Conservation (phyloP, 1,139 yeast species). For the Lodderomyces jiufengensis region DNA sequence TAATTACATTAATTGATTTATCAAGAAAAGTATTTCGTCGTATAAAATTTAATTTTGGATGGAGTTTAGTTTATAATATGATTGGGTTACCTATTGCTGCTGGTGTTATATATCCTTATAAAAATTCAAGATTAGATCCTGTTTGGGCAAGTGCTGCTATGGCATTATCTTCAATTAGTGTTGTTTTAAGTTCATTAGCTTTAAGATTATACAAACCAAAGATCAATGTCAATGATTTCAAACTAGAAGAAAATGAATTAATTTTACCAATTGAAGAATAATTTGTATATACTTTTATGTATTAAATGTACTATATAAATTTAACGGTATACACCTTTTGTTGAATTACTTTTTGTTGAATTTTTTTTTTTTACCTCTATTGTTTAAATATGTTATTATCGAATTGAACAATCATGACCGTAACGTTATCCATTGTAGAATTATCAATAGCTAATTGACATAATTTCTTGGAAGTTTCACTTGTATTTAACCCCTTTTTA, state of each 20-base stretch:
- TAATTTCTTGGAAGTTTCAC: conserved; percentile 62
- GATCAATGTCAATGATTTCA: conserved; percentile 19
- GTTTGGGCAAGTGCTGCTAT: conserved; percentile 68
- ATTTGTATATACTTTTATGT: too few species aligned
- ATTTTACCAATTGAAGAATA: conserved; percentile 8
- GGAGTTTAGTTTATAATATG: conserved; percentile 17
- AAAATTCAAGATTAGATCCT: conserved; percentile 51
- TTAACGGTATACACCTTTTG: too few species aligned
- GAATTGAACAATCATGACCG: conserved; percentile 81
- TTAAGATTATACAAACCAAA: conserved; percentile 45
- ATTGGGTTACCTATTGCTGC: conserved; percentile 59
- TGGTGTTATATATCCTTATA: conserved; percentile 56
- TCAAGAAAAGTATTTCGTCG: conserved; percentile 46
- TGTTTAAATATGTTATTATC: conserved; percentile 41
- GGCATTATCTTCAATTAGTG: conserved; percentile 61
- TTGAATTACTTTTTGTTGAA: background rate
- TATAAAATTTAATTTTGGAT: conserved; percentile 53
- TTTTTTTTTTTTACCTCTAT: background rate
- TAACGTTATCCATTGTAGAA: conserved; percentile 86
- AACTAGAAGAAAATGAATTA: conserved; percentile 4
- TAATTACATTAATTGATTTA: conserved; percentile 46
- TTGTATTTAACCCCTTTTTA: conserved; percentile 38
- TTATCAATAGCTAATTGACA: conserved; percentile 76
- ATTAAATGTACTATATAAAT: too few species aligned
- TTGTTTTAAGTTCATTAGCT: conserved; percentile 53